Conservation (phyloP, 495 filamentous ascomycete species). For the Haplographium delicatum region DNA sequence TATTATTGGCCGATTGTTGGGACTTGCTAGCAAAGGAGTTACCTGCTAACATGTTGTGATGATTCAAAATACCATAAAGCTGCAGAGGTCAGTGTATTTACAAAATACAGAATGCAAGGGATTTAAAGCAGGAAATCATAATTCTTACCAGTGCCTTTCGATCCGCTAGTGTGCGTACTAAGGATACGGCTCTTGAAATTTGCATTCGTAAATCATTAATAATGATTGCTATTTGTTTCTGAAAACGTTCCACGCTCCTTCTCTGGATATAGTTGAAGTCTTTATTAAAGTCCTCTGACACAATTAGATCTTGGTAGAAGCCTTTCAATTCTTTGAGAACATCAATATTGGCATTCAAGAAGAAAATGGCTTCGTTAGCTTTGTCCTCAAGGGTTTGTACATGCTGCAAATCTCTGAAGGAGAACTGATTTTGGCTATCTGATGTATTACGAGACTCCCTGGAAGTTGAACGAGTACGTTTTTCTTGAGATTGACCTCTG, state of each 20-base stretch:
- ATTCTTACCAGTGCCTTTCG: conserved; percentile 21
- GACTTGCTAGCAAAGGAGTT: conserved; percentile 6
- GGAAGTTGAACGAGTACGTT: background rate
- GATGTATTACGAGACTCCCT: background rate
- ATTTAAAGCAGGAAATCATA: background rate
- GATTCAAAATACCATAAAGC: conserved; percentile 20
- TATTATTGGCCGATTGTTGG: conserved; percentile 9
- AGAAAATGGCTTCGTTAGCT: conserved; percentile 30
- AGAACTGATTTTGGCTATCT: conserved; percentile 21
- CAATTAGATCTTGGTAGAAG: conserved; percentile 21
- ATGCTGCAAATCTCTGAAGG: conserved; percentile 35
- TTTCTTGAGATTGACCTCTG: background rate
- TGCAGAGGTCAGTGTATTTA: too few species aligned
- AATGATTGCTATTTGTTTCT: conserved; percentile 5
- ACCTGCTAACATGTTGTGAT: conserved; percentile 14
- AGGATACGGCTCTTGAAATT: conserved; percentile 7
- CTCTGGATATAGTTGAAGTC: background rate
- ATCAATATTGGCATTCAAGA: conserved; percentile 32
- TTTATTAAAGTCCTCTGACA: background rate
- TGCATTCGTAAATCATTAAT: conserved; percentile 10
- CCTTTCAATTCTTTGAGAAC: conserved; percentile 31
- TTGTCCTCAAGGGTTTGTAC: conserved; percentile 37
- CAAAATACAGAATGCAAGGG: background rate
- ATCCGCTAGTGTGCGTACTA: conserved; percentile 12
- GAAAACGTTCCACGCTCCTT: conserved; percentile 3